phyloP scores from a whole-genome alignment of 225 moss, liverwort and hornwort species.

The Rhytidiadelphus loreus region DNA sequence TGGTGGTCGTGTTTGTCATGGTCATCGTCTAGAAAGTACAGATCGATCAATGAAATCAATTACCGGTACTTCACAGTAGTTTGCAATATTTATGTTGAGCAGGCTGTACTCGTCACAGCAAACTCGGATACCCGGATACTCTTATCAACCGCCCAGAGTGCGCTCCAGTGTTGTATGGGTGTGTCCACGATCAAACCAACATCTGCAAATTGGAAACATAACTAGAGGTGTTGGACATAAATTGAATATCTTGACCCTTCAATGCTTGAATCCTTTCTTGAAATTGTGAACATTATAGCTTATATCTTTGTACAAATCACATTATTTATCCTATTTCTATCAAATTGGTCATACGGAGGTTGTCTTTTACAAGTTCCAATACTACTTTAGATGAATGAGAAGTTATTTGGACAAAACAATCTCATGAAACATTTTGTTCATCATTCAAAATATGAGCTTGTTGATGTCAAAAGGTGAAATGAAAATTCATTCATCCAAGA shows the following conservation, averaged over 20 bases:
- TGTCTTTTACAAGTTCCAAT: not conserved
- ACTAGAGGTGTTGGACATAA: not conserved
- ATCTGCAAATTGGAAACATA: not conserved
- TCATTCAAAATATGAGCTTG: not conserved
- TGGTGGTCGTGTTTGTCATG: not conserved
- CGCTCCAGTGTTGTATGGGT: not conserved
- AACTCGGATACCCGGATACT: not conserved
- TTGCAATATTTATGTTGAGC: not conserved
- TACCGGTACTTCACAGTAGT: not conserved
- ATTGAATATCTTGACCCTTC: no score
- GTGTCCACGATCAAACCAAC: not conserved
- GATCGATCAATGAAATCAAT: not conserved
- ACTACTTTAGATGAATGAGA: not conserved
- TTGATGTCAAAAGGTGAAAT: not conserved
- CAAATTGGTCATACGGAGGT: not conserved
- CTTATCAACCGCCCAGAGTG: not conserved
- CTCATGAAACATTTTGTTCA: rapidly evolving
- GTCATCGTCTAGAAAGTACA: not conserved
- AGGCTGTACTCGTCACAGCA: not conserved
- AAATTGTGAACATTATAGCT: no score
- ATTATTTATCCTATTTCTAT: not conserved
- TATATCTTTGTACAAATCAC: no score
- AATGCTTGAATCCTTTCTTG: not conserved
- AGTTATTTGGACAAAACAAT: not conserved
- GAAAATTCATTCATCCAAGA: not conserved